Conservation (phyloP, 129 eudicot species). For the Artemisia argyi region DNA sequence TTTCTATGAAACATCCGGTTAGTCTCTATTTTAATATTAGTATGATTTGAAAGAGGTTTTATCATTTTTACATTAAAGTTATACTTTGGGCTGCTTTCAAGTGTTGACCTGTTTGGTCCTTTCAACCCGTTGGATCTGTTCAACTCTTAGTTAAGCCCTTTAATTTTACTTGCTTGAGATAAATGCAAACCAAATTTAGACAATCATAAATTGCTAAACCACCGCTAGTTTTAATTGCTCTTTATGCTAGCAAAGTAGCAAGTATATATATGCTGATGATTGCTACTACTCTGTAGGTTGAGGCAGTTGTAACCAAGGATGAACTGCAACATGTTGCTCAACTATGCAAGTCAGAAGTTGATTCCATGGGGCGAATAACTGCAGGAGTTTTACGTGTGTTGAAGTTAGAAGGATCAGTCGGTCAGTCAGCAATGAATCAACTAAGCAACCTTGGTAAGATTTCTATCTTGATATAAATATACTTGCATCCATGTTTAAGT, state of each 20-base stretch:
- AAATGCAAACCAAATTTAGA: slow-evolving; percentile 6
- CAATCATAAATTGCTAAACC: not conserved
- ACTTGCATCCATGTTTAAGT: too few relatives aligned
- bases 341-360: slow-evolving; percentile 89
- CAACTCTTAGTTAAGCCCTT: not conserved
- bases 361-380: slow-evolving; percentile 86
- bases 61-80: too few relatives aligned
- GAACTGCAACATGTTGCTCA: slow-evolving; percentile 78
- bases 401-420: slow-evolving; percentile 82
- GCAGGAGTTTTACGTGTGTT: slow-evolving; percentile 85
- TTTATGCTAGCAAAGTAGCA: not conserved
- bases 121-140: not conserved
- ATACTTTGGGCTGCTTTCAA: too few relatives aligned
- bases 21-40: slow-evolving; percentile 6
- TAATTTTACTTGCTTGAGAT: not conserved
- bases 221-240: slow-evolving; percentile 5
- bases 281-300: slow-evolving; percentile 51
- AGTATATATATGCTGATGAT: slow-evolving; percentile 3
- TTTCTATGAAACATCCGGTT: slow-evolving; percentile 93
- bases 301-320: slow-evolving; percentile 85
- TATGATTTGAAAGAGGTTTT: not conserved
- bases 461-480: not conserved
- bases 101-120: not conserved
- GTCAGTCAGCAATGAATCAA: slow-evolving; percentile 75
- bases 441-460: slow-evolving; percentile 79